phyloP scores from a whole-genome alignment of 208 protist genomes.

The Tritrichomonas musculus region DNA sequence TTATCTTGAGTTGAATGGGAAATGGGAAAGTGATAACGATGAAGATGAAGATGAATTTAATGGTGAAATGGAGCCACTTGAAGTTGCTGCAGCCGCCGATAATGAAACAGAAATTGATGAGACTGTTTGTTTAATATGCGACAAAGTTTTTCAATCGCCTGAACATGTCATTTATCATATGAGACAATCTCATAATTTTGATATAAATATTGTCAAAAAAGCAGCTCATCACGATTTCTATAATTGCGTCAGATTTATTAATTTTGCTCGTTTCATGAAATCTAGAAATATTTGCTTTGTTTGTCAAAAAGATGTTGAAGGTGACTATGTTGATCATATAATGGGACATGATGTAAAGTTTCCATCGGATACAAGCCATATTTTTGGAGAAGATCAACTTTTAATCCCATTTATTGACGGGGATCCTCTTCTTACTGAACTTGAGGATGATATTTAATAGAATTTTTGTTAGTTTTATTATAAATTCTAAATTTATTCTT shows the following conservation, averaged over 20 bases:
- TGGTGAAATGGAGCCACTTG: not conserved
- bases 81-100: not conserved
- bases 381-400: constrained; percentile 10
- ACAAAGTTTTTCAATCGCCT: not conserved
- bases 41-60: constrained; percentile 12
- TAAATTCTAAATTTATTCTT: not conserved
- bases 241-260: constrained; percentile 25
- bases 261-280: not conserved
- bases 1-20: not conserved
- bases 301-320: not conserved
- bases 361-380: not conserved
- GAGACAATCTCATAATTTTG: not conserved
- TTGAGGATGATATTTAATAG: not conserved
- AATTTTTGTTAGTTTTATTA: not conserved
- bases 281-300: not conserved
- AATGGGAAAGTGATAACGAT: not conserved
- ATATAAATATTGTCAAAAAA: not conserved
- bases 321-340: too few relatives aligned
- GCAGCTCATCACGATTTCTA: not conserved
- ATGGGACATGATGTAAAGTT: not conserved
- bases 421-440: not conserved
- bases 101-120: constrained; percentile 4
- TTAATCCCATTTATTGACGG: not conserved
- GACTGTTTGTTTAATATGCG: constrained; percentile 15
- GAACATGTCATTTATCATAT: not conserved